Conservation (phyloP, 1,139 yeast species). For the Taphrina wiesneri region DNA sequence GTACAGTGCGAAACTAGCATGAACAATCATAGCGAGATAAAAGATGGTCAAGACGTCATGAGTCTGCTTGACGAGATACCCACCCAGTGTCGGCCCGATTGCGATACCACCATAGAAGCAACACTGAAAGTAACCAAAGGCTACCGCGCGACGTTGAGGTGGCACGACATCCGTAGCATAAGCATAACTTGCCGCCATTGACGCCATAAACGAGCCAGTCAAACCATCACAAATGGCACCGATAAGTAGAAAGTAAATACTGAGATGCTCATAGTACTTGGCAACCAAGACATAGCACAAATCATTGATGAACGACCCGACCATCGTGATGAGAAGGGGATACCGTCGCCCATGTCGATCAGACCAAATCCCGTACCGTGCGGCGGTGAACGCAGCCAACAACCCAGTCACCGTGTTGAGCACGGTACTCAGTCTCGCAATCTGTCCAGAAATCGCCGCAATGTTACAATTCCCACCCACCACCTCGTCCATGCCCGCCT, state of each 20-base stretch:
- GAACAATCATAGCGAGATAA: slow-evolving; percentile 41
- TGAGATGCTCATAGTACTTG: slow-evolving; percentile 31
- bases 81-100: slow-evolving; percentile 64
- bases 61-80: slow-evolving; percentile 45
- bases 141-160: slow-evolving; percentile 56
- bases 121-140: slow-evolving; percentile 61
- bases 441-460: slow-evolving; percentile 37
- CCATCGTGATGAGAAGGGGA: slow-evolving; percentile 36
- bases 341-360: slow-evolving; percentile 39
- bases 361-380: slow-evolving; percentile 38
- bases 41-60: slow-evolving; percentile 43
- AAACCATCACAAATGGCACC: slow-evolving; percentile 52
- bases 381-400: slow-evolving; percentile 35
- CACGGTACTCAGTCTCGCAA: slow-evolving; percentile 36
- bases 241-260: slow-evolving; percentile 47
- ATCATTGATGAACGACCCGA: slow-evolving; percentile 37
- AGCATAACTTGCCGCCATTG: slow-evolving; percentile 58
- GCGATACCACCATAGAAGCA: slow-evolving; percentile 60
- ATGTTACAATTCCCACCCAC: slow-evolving; percentile 38
- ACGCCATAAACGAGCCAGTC: slow-evolving; percentile 59
- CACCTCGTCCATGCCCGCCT: slow-evolving; percentile 1
- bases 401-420: slow-evolving; percentile 38
- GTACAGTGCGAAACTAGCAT: slow-evolving; percentile 45
- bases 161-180: slow-evolving; percentile 68
- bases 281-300: slow-evolving; percentile 36